Evolutionary conservation across 306 rosid species (phyloP), one percentile per base, ranked within the genome.

Genomic region (Prunus kanzakura): DNA sequence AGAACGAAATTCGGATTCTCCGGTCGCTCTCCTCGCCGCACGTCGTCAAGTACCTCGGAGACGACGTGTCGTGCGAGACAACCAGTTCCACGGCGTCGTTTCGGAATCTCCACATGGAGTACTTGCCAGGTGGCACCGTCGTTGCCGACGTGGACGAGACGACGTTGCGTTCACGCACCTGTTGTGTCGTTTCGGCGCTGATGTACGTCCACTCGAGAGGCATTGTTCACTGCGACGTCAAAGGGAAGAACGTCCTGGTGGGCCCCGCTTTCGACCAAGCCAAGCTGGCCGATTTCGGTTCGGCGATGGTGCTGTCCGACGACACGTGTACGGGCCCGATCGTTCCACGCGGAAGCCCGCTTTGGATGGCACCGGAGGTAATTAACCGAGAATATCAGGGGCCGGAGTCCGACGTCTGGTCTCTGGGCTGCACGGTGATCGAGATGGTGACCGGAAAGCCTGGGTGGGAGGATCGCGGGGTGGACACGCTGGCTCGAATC

Each of bases 331-430:
- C 43, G 2, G 62, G 47, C n/a, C 60, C 11, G 50, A 20, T 69
- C 0, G 1, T 16, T 69, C 93, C 93, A 8, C 91, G 98, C 6
- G 98, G 98, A 23, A 94, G 96, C 19, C 98, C 98, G 27, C 72
- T 94, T 67, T 92, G 98, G 98, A 94, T 94, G 98, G 98, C 97
- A 19, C 98, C 98, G 77, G 98, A 94, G 87, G 98, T 94, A 0
- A 76, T 94, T 11, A 85, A 91, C 15, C 73, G 88, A 79, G 91
- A 90, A 66, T 84, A 74, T 49, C 97, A 90, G 84, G 95, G 96
- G 41, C 89, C 94, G 49, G 95, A 92, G 72, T 86, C 96, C 18
- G 97, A 94, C 75, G 83, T 94, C 22, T 94, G 98, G 98, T 92
- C 98, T 0, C 56, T 94, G 4, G 98, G 98, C 2, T 94, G 98